Evolutionary conservation across 306 rosid species (phyloP).

Genomic region (Amphicarpaea edgeworthii): DNA sequence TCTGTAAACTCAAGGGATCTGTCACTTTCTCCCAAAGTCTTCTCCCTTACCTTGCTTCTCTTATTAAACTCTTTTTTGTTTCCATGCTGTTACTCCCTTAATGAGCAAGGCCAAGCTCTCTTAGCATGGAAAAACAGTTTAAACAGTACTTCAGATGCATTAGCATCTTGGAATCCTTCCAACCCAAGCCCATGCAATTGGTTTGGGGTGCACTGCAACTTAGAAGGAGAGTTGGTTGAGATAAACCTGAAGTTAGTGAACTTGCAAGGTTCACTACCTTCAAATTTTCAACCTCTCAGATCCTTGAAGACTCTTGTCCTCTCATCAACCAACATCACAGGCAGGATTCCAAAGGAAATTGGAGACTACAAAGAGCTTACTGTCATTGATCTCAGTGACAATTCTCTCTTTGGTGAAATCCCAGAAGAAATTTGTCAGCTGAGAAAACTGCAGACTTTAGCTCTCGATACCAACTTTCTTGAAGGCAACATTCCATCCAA

Average conservation of each 20-base stretch:
- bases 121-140: slow-evolving; percentile 77
- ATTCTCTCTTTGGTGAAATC: slow-evolving; percentile 71
- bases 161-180: slow-evolving; percentile 71
- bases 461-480: slow-evolving; percentile 63
- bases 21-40: slow-evolving; percentile 55
- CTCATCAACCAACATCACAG: slow-evolving; percentile 71
- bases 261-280: slow-evolving; percentile 80
- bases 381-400: slow-evolving; percentile 66
- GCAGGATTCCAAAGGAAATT: slow-evolving; percentile 69
- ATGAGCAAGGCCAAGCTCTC: slow-evolving; percentile 86
- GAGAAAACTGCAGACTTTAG: slow-evolving; percentile 59
- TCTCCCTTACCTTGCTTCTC: slow-evolving; percentile 57
- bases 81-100: slow-evolving; percentile 66
- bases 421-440: slow-evolving; percentile 80
- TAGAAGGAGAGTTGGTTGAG: slow-evolving; percentile 64
- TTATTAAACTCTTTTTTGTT: slow-evolving; percentile 59
- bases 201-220: slow-evolving; percentile 79
- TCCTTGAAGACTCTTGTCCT: slow-evolving; percentile 62
- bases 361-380: slow-evolving; percentile 67
- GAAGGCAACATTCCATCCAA: slow-evolving; percentile 69
- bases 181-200: slow-evolving; percentile 77
- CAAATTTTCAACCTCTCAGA: slow-evolving; percentile 69
- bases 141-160: slow-evolving; percentile 52
- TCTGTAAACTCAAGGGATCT: slow-evolving; percentile 60
- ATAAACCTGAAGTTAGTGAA: slow-evolving; percentile 61